Evolutionary conservation across 2,329 filamentous ascomycete species (phyloP), one percentile per base, ranked within the genome.

Genomic region (Chaetomiaceae sp.): DNA sequence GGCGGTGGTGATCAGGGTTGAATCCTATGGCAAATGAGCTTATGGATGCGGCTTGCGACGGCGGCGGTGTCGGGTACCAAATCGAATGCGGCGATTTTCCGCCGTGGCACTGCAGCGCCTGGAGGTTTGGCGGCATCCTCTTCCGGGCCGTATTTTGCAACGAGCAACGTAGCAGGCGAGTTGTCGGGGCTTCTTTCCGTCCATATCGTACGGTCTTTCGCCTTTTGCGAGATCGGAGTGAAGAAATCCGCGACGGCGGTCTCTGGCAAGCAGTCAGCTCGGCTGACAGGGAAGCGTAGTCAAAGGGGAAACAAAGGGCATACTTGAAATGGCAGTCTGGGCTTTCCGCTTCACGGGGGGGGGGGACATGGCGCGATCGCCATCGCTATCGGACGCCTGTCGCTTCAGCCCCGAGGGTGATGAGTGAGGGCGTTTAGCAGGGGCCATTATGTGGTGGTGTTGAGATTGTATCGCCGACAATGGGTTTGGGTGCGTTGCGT

Each of bases 221-320:
- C 83, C 67, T 95, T 96, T 67, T 96, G 82, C 0, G 90, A 96
- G 0, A 79, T 67, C 0, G 91, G 91, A 0, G 85, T 95, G 71
- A 97, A 97, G 74, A 97, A 97, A 49, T 80, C 89, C 18, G 87
- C 80, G 1, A 95, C 82, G 1, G 86, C 82, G 55, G 71, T 82
- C 67, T 83, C 86, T 89, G 59, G 34, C 48, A 5, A 13, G 20
- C 9, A 10, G 29, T 16, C 8, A 48, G 20, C 7, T 13, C 16
- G 1, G 1, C 9, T 4, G 2, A 23, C 7, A 8, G 14, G 8
- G 20, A 5, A 16, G 13, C 29, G n/a, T n/a, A 14, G 32, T 13
- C 13, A 23, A 23, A 33, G 25, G 10, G 8, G 1, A 9, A 9
- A 5, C 25, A 3, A 38, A 13, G 52, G 73, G 56, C 62, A n/a